phyloP scores from a whole-genome alignment of 2,329 filamentous ascomycete species.

The Aurifilum marmelostoma region DNA sequence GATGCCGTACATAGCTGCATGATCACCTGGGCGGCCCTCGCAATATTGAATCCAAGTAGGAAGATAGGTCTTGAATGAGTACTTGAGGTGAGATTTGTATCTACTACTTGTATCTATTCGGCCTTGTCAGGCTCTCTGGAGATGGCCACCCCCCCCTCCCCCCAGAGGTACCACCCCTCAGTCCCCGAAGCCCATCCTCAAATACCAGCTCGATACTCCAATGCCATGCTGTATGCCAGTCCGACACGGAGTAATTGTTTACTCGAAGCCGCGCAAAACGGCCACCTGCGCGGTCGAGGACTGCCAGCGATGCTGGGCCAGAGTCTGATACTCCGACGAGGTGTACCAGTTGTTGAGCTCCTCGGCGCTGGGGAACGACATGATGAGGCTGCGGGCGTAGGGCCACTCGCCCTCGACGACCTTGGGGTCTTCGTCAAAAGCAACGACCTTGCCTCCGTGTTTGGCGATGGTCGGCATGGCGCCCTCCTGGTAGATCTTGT shows the following conservation, averaged over 20 bases:
- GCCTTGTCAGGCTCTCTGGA: neutral
- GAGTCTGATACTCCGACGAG: neutral
- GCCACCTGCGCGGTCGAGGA: neutral
- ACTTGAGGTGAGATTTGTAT: neutral
- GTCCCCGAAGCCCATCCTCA: neutral
- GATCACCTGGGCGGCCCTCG: neutral
- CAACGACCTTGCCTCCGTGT: neutral
- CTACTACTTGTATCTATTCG: neutral
- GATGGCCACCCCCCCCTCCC: neutral
- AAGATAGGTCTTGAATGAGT: neutral
- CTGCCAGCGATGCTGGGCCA: neutral
- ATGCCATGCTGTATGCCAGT: neutral
- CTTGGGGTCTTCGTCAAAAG: slow-evolving; percentile 4
- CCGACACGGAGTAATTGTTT: neutral
- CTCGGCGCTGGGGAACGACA: slow-evolving; percentile 7
- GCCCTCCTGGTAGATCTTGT: neutral
- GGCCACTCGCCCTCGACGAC: slow-evolving; percentile 7
- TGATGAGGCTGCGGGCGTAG: neutral
- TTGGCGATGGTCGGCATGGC: neutral
- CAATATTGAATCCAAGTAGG: neutral
- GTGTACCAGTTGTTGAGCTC: slow-evolving; percentile 2
- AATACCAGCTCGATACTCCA: neutral
- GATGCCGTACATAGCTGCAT: neutral
- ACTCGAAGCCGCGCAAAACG: neutral
- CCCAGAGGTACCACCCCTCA: neutral